These are phyloP conservation scores for Diplocarpon rosae DNA, from an alignment of 2,329 filamentous ascomycete genomes.

Conservation along the genomic window DNA sequence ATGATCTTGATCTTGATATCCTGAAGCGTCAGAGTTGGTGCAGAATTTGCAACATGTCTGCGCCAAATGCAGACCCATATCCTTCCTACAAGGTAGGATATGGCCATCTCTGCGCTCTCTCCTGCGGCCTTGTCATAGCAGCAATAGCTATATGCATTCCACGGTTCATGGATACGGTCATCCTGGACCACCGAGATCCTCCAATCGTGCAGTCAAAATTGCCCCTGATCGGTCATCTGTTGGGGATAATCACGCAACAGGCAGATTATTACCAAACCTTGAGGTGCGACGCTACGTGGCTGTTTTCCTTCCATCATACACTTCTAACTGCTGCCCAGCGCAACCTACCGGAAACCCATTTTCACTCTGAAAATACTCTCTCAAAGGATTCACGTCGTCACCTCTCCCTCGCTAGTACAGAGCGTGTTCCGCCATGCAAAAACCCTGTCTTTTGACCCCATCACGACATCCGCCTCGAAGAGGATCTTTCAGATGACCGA, in stretches of 20 bases:
- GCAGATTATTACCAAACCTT: constrained; percentile 29
- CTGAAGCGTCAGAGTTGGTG: neutral
- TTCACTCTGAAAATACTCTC: constrained; percentile 35
- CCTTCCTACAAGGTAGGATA: neutral
- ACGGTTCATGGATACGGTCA: neutral
- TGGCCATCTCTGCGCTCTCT: neutral
- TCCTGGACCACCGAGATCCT: constrained; percentile 30
- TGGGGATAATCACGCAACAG: constrained; percentile 30
- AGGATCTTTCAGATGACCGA: constrained; percentile 29
- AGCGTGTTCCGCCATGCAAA: constrained; percentile 30
- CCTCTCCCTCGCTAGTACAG: constrained; percentile 30
- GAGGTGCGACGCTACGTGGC: constrained; percentile 23
- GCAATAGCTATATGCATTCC: neutral
- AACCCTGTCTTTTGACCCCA: constrained; percentile 32
- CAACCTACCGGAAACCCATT: constrained; percentile 24
- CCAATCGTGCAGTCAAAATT: constrained; percentile 31
- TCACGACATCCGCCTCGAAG: constrained; percentile 30
- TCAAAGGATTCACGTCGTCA: constrained; percentile 34
- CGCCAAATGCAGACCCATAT: neutral
- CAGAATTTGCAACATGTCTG: neutral
- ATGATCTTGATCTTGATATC: no score
- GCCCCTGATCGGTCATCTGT: constrained; percentile 35
- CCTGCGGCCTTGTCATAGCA: neutral
- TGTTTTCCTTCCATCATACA: neutral
- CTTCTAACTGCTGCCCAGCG: constrained; percentile 5